These are phyloP conservation scores for Parafenestella ontariensis DNA, from an alignment of 2,329 filamentous ascomycete genomes.

Conservation along the genomic window DNA sequence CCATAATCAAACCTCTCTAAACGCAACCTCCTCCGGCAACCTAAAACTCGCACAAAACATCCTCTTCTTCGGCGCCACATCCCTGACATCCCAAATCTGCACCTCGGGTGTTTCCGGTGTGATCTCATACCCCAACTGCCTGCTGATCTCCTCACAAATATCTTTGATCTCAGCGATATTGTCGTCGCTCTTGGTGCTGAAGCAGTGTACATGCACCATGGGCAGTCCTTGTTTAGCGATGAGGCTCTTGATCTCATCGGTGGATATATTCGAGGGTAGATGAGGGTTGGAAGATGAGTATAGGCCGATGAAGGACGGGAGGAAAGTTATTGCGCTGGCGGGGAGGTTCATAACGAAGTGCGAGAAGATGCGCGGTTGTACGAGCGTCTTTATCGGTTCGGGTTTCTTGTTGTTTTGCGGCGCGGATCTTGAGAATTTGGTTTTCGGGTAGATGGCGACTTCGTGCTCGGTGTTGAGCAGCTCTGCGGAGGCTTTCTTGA, in stretches of 20 bases:
- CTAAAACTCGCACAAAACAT: constrained; percentile 98
- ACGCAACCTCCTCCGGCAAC: constrained; percentile 82
- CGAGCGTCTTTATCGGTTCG: constrained; percentile 47
- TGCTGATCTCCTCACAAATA: constrained; percentile 71
- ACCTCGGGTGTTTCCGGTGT: constrained; percentile 64
- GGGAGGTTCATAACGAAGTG: constrained; percentile 99
- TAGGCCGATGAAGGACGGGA: constrained; percentile 77
- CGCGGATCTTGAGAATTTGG: constrained; percentile 34
- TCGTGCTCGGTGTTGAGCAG: constrained; percentile 63
- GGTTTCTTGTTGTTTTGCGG: constrained; percentile 28
- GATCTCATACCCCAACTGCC: constrained; percentile 66
- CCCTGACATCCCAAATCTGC: constrained; percentile 71
- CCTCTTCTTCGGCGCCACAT: constrained; percentile 90
- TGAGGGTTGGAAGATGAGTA: constrained; percentile 57
- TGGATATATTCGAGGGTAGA: constrained; percentile 20
- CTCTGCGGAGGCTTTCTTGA: constrained; percentile 70
- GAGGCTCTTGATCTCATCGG: constrained; percentile 36
- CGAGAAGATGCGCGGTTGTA: constrained; percentile 76
- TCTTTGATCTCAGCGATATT: constrained; percentile 66
- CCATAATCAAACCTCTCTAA: constrained; percentile 54
- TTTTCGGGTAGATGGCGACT: constrained; percentile 49
- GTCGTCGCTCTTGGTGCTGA: constrained; percentile 81
- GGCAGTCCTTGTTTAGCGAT: constrained; percentile 68
- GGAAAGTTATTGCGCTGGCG: constrained; percentile 84
- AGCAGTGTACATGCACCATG: constrained; percentile 93